These are phyloP conservation scores for Lipomyces oligophaga DNA, from an alignment of 805 yeast species.

Conservation along the genomic window DNA sequence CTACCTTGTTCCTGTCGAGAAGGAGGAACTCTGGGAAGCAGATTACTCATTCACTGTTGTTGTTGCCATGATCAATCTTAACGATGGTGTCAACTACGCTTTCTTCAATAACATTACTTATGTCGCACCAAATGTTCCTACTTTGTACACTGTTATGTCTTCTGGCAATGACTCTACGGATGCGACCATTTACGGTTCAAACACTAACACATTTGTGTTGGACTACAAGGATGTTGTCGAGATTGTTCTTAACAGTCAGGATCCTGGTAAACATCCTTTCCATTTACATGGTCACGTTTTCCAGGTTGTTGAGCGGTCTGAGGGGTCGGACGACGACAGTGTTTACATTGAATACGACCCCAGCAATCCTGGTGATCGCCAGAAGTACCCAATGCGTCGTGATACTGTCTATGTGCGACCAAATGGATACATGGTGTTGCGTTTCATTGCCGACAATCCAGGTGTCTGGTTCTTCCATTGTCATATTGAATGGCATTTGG, in stretches of 20 bases:
- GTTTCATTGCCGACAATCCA: constrained; percentile 91
- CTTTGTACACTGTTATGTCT: constrained; percentile 70
- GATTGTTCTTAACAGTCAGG: constrained; percentile 77
- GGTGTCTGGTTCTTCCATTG: constrained; percentile 99
- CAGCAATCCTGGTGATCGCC: constrained; percentile 47
- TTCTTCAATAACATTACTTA: constrained; percentile 86
- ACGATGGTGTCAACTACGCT: constrained; percentile 90
- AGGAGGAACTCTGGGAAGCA: constrained; percentile 54
- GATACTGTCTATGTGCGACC: constrained; percentile 78
- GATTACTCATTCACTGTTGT: constrained; percentile 68
- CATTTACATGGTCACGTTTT: constrained; percentile 92
- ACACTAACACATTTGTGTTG: constrained; percentile 71
- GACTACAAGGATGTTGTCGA: constrained; percentile 67
- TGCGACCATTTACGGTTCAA: constrained; percentile 69
- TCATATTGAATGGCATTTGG: constrained; percentile 97
- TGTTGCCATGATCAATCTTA: constrained; percentile 79
- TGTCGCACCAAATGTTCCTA: constrained; percentile 78
- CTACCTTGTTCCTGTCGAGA: constrained; percentile 60
- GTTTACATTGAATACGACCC: constrained; percentile 58
- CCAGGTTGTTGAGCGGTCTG: constrained; percentile 76
- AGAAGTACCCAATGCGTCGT: constrained; percentile 77
- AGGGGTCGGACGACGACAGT: constrained; percentile 49
- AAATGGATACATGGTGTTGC: constrained; percentile 76
- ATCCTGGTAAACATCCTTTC: constrained; percentile 95
- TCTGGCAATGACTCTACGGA: constrained; percentile 46